Percentiles rank a stretch among this genome's conserved stretches.
These are phyloP conservation scores for Tephrocybe sp. DNA, from an alignment of 768 basidiomycete species.

Conservation along the genomic window DNA sequence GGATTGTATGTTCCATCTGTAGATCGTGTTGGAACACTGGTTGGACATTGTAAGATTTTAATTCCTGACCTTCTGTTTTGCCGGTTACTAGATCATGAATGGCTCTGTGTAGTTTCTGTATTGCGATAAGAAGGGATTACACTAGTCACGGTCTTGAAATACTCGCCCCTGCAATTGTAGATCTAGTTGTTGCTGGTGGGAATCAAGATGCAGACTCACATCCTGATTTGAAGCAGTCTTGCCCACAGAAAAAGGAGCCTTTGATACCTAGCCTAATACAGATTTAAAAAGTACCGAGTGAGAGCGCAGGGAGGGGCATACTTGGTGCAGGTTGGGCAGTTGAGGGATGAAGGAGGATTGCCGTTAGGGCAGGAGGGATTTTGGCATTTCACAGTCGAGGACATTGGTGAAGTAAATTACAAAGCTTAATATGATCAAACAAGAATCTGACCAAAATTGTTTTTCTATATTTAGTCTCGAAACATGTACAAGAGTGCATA, in stretches of 20 bases:
- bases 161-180: slow-evolving; percentile 23
- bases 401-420: slow-evolving; percentile 17
- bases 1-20: slow-evolving; percentile 79
- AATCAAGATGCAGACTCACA: slow-evolving; percentile 53
- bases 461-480: slow-evolving; percentile 11
- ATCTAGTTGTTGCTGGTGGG: slow-evolving; percentile 3
- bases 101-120: slow-evolving; percentile 79
- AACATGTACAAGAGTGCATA: slow-evolving; percentile 10
- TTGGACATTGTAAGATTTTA: slow-evolving; percentile 19
- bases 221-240: slow-evolving; percentile 93
- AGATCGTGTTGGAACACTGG: not conserved
- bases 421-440: not conserved
- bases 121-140: slow-evolving; percentile 3
- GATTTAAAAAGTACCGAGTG: slow-evolving; percentile 14
- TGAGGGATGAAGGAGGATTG: slow-evolving; percentile 80
- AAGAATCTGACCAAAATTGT: slow-evolving; percentile 5
- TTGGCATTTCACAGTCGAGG: slow-evolving; percentile 51
- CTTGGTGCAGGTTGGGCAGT: slow-evolving; percentile 96
- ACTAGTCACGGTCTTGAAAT: not conserved
- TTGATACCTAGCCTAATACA: slow-evolving; percentile 66
- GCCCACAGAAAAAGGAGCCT: slow-evolving; percentile 89
- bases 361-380: slow-evolving; percentile 72
- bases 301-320: slow-evolving; percentile 31
- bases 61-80: slow-evolving; percentile 11
- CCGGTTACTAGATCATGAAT: slow-evolving; percentile 59